phyloP scores from a whole-genome alignment of 768 basidiomycete species.

The Psilocybe cyanescens region DNA sequence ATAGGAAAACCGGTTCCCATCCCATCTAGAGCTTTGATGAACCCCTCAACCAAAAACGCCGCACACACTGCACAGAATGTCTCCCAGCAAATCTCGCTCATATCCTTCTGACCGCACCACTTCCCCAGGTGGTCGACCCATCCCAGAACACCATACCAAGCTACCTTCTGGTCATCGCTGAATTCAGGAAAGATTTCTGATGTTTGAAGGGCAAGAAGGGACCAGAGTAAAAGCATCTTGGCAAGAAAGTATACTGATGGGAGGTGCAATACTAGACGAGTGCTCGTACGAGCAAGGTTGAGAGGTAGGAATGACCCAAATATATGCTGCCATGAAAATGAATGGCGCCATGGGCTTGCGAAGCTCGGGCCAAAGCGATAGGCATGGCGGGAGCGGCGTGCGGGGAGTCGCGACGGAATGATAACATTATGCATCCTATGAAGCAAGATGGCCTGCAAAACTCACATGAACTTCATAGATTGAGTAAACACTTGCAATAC shows the following conservation, averaged over 20 bases:
- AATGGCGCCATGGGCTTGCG: conserved; percentile 20
- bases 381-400: conserved; percentile 29
- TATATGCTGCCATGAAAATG: conserved; percentile 24
- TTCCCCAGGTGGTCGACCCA: conserved; percentile 38
- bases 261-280: conserved; percentile 61
- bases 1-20: conserved; percentile 43
- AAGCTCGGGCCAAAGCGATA: conserved; percentile 25
- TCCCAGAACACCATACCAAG: conserved; percentile 13
- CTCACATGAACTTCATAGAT: neutral
- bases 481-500: neutral
- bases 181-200: conserved; percentile 32
- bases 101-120: conserved; percentile 55
- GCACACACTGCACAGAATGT: conserved; percentile 72
- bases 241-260: conserved; percentile 67
- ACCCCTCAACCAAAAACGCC: conserved; percentile 65
- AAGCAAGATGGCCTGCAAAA: conserved; percentile 62
- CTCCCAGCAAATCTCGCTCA: conserved; percentile 71
- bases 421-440: conserved; percentile 82
- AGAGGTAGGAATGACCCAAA: conserved; percentile 60
- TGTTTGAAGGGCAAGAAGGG: conserved; percentile 60
- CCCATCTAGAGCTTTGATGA: conserved; percentile 73
- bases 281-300: conserved; percentile 60
- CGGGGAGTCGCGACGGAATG: conserved; percentile 57
- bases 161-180: conserved; percentile 20
- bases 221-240: conserved; percentile 62